These are phyloP conservation scores for Periglandula ipomoeae DNA, from an alignment of 2,329 filamentous ascomycete species.

Conservation along the genomic window DNA sequence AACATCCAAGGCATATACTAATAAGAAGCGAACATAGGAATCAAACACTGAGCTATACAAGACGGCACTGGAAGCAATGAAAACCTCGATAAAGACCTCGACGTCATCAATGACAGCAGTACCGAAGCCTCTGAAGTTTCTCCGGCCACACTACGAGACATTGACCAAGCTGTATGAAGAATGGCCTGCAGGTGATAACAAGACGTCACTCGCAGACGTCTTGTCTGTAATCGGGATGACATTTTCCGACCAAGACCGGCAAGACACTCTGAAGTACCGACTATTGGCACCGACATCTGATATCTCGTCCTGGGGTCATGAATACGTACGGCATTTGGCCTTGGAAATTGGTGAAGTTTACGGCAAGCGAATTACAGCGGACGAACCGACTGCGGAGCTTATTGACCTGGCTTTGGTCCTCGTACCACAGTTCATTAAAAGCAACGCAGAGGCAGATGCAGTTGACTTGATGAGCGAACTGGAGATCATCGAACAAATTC, in stretches of 20 bases:
- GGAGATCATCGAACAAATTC: conserved; percentile 90
- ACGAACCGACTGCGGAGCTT: conserved; percentile 75
- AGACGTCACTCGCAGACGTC: conserved; percentile 86
- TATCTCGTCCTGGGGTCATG: conserved; percentile 94
- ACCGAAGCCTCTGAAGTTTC: conserved; percentile 95
- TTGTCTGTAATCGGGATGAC: conserved; percentile 98
- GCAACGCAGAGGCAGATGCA: conserved; percentile 95
- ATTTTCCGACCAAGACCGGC: conserved; percentile 89
- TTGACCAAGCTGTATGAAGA: conserved; percentile 80
- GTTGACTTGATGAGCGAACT: conserved; percentile 95
- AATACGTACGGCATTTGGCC: conserved; percentile 93
- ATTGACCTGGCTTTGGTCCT: conserved; percentile 75
- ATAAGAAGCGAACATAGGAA: conserved; percentile 50
- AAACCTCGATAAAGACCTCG: conserved; percentile 96
- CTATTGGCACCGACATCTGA: conserved; percentile 84
- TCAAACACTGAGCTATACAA: conserved; percentile 81
- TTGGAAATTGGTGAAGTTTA: conserved; percentile 95
- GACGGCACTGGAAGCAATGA: conserved; percentile 89
- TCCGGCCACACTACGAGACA: conserved; percentile 90
- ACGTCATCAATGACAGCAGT: conserved; percentile 99
- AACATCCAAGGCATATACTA: not conserved
- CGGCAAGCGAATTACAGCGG: conserved; percentile 74
- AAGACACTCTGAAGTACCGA: conserved; percentile 94
- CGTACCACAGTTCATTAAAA: conserved; percentile 90
- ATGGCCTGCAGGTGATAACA: conserved; percentile 78